Base-by-base conservation (phyloP, 2,329 filamentous ascomycete genomes). In the Penicillium sp. region DNA sequence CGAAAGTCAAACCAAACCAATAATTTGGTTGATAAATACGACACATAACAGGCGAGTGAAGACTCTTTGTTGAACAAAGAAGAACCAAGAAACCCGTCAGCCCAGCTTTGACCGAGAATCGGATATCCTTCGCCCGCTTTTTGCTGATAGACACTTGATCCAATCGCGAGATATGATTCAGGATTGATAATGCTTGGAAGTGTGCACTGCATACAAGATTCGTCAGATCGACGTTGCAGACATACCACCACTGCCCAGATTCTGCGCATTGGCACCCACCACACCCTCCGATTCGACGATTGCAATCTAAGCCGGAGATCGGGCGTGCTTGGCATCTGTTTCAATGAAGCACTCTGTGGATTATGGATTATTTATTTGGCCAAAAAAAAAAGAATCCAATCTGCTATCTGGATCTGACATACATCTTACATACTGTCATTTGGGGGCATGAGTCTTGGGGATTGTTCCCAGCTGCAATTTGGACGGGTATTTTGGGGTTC, bases 211-310 rank as follows among this genome's bases (percentile, higher is more conserved):
- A 56, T 56, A 43, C 34, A 52, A 27, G 27, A 38, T 52, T 56
- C 48, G 49, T 56, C 53, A 52, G 48, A 56, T 46, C 41, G 13
- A 46, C 53, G 53, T 56, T 56, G 48, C 53, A 57, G 29, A 27
- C 10, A 50, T 31, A 29, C 38, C 27, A 40, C 39, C 21, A 36
- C 29, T 15, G 45, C 31, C 15, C 44, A 40, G 19, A 49, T 41
- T 29, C 44, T 38, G 36, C 31, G 13, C 40, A 33, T 31, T n/a
- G 29, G 44, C 27, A 34, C 31, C 44, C 29, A 49, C 55, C 51
- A 45, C 51, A 21, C 13, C 16, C 31, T 61, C 60, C 48, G 50
- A 60, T 61, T 61, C 48, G 60, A 48, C 10, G 29, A 55, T 60
- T 58, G 16, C 16, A 19, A 61, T 53, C 13, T 19, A 39, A 50